These are phyloP conservation scores for Pichia ethanolica DNA, from an alignment of 805 yeast species.

Conservation along the genomic window DNA sequence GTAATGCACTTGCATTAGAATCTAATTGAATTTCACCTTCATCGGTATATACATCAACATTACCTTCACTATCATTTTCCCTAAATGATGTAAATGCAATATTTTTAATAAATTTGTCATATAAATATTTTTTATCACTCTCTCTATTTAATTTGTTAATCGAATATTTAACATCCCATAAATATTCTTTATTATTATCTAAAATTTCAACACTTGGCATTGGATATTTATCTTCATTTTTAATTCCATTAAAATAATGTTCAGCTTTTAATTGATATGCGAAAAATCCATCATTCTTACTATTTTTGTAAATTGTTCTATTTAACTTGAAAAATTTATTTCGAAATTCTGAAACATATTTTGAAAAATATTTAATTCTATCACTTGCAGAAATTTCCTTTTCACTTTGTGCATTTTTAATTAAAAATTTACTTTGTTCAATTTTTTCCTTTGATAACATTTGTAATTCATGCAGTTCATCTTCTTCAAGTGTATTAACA, in stretches of 20 bases:
- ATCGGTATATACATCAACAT: conserved; percentile 8
- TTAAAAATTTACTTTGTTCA: conserved; percentile 1
- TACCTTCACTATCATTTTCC: conserved; percentile 3
- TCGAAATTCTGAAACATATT: conserved; percentile 10
- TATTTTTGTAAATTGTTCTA: conserved; percentile 12
- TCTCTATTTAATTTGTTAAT: conserved; percentile 15
- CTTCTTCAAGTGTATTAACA: conserved; percentile 8
- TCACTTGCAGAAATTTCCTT: conserved; percentile 15
- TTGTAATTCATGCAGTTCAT: conserved; percentile 10
- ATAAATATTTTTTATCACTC: conserved; percentile 9
- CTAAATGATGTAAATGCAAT: conserved; percentile 9
- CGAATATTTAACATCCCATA: conserved; percentile 25
- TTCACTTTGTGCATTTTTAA: conserved; percentile 1
- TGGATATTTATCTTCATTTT: conserved; percentile 18
- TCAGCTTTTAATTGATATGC: conserved; percentile 34
- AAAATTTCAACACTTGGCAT: conserved; percentile 25
- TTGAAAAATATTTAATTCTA: conserved; percentile 17
- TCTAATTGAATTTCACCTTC: conserved; percentile 15
- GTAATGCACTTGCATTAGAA: conserved; percentile 16
- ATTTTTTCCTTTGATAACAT: conserved; percentile 18
- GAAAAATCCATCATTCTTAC: conserved; percentile 13
- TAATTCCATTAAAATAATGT: conserved; percentile 31
- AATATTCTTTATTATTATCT: conserved; percentile 7
- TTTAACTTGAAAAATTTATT: conserved; percentile 15
- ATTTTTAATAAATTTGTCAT: conserved; percentile 10